Percentiles rank a stretch among this genome's conserved stretches.
Evolutionary conservation across 164 flowering plant genomes (phyloP).

Genomic region (Magnolia changhungtana): DNA sequence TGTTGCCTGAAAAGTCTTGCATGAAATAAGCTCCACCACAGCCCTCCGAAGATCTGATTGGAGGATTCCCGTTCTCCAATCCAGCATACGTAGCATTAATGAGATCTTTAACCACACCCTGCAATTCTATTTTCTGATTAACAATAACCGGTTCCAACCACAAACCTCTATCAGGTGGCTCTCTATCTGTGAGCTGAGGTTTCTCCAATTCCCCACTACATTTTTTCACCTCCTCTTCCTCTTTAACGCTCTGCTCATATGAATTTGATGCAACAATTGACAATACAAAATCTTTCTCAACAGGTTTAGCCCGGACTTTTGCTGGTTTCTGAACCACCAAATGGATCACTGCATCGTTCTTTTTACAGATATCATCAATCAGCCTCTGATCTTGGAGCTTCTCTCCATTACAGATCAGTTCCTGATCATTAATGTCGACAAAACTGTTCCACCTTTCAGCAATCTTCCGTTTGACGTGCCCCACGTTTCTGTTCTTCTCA

Average conservation of each 20-base stretch:
- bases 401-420: constrained; percentile 50
- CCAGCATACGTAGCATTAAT: constrained; percentile 50
- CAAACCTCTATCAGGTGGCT: constrained; percentile 32
- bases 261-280: constrained; percentile 43
- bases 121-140: constrained; percentile 35
- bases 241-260: constrained; percentile 15
- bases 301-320: constrained; percentile 44
- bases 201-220: constrained; percentile 10
- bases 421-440: constrained; percentile 43
- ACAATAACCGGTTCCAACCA: constrained; percentile 49
- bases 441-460: constrained; percentile 36
- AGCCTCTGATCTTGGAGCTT: constrained; percentile 50
- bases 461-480: constrained; percentile 54
- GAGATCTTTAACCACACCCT: constrained; percentile 35
- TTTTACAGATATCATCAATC: constrained; percentile 44
- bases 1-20: constrained; percentile 42
- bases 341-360: constrained; percentile 55
- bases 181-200: constrained; percentile 17
- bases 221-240: neutral
- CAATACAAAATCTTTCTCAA: constrained; percentile 46
- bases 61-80: constrained; percentile 48
- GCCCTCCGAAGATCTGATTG: constrained; percentile 62
- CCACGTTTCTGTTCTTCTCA: constrained; percentile 48
- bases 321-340: constrained; percentile 58
- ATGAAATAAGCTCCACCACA: constrained; percentile 77